Percentiles rank a stretch among this genome's conserved stretches.
Evolutionary conservation across 352 stramenopile genomes (phyloP).

Genomic region (Pythium grandisporangium): DNA sequence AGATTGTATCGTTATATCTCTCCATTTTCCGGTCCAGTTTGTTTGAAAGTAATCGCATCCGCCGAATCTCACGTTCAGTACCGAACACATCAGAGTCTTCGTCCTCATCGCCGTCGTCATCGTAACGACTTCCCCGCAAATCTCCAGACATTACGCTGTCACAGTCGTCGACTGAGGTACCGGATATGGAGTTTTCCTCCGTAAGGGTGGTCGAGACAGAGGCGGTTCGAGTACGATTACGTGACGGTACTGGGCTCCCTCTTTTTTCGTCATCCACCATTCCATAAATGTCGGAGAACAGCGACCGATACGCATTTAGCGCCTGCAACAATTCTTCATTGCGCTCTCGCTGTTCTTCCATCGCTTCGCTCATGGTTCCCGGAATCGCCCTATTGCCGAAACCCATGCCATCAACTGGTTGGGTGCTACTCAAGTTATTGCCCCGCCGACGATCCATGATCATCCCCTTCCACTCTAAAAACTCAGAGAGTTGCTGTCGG

Average conservation of each 20-base stretch:
- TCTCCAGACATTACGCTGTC: slow-evolving; percentile 15
- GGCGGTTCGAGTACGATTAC: slow-evolving; percentile 32
- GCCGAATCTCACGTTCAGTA: slow-evolving; percentile 43
- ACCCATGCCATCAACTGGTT: no score
- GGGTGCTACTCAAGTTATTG: slow-evolving; percentile 3
- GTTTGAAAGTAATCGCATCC: slow-evolving; percentile 39
- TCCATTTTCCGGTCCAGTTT: slow-evolving; percentile 67
- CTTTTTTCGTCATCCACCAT: slow-evolving; percentile 45
- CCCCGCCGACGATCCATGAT: slow-evolving; percentile 14
- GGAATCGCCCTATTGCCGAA: neutral
- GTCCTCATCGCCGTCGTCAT: slow-evolving; percentile 27
- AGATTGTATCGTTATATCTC: slow-evolving; percentile 58
- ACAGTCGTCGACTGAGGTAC: slow-evolving; percentile 34
- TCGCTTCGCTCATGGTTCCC: slow-evolving; percentile 21
- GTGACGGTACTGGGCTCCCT: no score
- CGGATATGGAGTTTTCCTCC: slow-evolving; percentile 57
- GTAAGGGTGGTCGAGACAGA: slow-evolving; percentile 50
- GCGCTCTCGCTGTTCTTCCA: slow-evolving; percentile 15
- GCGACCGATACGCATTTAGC: slow-evolving; percentile 55
- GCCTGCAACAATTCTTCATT: slow-evolving; percentile 46
- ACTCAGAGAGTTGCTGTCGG: slow-evolving; percentile 51
- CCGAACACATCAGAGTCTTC: slow-evolving; percentile 18
- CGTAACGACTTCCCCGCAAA: slow-evolving; percentile 16
- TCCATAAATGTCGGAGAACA: slow-evolving; percentile 53
- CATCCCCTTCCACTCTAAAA: slow-evolving; percentile 59